Evolutionary conservation across 345 rosid species (phyloP).

Genomic region (Crucihimalaya himalaica): DNA sequence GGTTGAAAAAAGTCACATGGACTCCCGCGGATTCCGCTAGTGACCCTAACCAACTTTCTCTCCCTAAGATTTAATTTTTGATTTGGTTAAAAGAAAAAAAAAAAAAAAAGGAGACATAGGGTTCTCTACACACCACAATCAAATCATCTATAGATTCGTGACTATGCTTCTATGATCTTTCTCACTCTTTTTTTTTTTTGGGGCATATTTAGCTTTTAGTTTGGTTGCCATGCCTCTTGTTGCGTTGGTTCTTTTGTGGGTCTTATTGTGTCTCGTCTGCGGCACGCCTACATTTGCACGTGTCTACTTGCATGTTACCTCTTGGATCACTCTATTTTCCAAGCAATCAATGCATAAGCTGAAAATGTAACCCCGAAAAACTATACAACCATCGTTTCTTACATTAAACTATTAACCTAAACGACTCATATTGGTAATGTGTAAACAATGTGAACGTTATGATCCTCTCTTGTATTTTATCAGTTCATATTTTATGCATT

Average conservation of each 20-base stretch:
- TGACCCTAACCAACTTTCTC: constrained; percentile 42
- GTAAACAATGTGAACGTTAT: neutral
- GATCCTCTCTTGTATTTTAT: neutral
- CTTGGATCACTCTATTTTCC: constrained; percentile 15
- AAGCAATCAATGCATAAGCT: constrained; percentile 23
- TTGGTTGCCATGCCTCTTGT: constrained; percentile 45
- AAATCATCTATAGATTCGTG: constrained; percentile 31
- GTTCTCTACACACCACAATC: constrained; percentile 37
- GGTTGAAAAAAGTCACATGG: constrained; percentile 72
- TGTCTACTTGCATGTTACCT: constrained; percentile 30
- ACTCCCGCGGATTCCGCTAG: constrained; percentile 75
- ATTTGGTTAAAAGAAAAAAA: constrained; percentile 5
- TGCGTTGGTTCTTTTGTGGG: constrained; percentile 51
- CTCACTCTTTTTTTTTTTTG: constrained; percentile 30
- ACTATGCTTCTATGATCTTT: constrained; percentile 25
- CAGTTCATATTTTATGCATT: constrained; percentile 1
- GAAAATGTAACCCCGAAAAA: neutral
- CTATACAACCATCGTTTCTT: neutral
- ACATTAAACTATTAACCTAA: constrained; percentile 4
- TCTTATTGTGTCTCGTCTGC: constrained; percentile 29
- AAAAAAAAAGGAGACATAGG: constrained; percentile 28
- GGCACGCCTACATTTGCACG: constrained; percentile 25
- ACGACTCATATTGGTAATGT: neutral
- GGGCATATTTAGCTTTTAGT: too few species aligned
- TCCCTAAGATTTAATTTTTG: constrained; percentile 32